These are phyloP conservation scores for Saccharomycopsis javanensis DNA, from an alignment of 805 yeast genomes.

Conservation along the genomic window DNA sequence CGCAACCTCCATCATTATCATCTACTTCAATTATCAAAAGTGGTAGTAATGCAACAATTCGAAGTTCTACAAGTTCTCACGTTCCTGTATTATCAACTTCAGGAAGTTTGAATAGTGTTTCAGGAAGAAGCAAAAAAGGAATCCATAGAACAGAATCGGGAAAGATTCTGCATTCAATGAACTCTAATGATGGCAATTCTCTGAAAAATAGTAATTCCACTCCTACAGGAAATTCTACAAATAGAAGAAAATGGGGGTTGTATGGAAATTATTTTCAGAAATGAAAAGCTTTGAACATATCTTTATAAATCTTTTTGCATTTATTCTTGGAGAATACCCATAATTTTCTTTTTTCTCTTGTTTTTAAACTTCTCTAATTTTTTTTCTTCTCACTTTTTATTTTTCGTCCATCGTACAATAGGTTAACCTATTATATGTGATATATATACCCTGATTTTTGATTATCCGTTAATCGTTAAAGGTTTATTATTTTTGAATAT, in stretches of 20 bases:
- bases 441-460: too few species aligned
- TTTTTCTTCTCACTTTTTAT: background rate
- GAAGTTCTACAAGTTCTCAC: background rate
- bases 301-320: background rate
- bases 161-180: background rate
- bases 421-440: too few species aligned
- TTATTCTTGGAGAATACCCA: background rate
- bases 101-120: background rate
- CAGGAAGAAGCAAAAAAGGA: background rate
- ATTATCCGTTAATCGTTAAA: background rate
- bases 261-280: background rate
- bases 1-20: background rate
- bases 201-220: background rate
- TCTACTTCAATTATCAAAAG: background rate
- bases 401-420: too few species aligned
- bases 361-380: background rate
- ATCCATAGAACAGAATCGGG: slow-evolving; percentile 1
- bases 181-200: background rate
- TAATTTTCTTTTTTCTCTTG: background rate
- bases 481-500: background rate
- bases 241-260: background rate
- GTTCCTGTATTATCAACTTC: background rate
- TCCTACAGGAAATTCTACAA: background rate
- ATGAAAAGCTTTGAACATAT: background rate
- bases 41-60: background rate